These are phyloP conservation scores for Pythium periplocum DNA, from an alignment of 352 stramenopile species.

Conservation along the genomic window DNA sequence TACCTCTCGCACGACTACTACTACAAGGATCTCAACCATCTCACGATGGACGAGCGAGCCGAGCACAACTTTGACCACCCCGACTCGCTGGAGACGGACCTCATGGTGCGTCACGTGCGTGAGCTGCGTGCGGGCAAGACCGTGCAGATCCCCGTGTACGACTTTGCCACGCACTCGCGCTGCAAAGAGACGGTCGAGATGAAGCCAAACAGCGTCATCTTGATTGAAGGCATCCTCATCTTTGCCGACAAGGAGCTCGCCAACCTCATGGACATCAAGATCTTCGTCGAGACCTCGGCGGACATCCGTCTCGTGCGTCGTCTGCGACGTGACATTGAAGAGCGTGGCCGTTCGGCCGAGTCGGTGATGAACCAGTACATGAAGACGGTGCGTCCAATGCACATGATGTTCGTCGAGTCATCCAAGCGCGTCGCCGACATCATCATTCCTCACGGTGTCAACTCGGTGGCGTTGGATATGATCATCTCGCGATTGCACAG, in stretches of 20 bases:
- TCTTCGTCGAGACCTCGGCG: conserved; percentile 95
- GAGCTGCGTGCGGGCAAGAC: conserved; percentile 81
- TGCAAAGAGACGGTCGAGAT: conserved; percentile 72
- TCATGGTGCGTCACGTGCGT: conserved; percentile 90
- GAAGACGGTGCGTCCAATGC: conserved; percentile 97
- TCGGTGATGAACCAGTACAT: conserved; percentile 97
- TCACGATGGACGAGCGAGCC: conserved; percentile 83
- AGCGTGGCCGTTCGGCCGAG: conserved; percentile 91
- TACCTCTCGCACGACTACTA: conserved; percentile 97
- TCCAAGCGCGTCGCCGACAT: conserved; percentile 94
- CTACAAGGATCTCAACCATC: conserved; percentile 92
- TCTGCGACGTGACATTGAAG: conserved; percentile 91
- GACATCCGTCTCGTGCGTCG: conserved; percentile 94
- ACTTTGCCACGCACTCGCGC: conserved; percentile 93
- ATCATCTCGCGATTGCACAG: conserved; percentile 88
- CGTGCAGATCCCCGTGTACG: conserved; percentile 92
- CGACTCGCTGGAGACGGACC: conserved; percentile 93
- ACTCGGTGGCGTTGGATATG: conserved; percentile 92
- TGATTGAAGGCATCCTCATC: conserved; percentile 97
- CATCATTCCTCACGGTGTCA: conserved; percentile 93
- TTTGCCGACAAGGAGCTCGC: conserved; percentile 89
- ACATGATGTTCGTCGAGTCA: conserved; percentile 97
- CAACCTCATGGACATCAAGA: conserved; percentile 95
- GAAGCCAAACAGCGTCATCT: conserved; percentile 89
- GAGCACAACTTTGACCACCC: conserved; percentile 97